Conservation (phyloP, 345 rosid genomes). For the Jatropha curcas region DNA sequence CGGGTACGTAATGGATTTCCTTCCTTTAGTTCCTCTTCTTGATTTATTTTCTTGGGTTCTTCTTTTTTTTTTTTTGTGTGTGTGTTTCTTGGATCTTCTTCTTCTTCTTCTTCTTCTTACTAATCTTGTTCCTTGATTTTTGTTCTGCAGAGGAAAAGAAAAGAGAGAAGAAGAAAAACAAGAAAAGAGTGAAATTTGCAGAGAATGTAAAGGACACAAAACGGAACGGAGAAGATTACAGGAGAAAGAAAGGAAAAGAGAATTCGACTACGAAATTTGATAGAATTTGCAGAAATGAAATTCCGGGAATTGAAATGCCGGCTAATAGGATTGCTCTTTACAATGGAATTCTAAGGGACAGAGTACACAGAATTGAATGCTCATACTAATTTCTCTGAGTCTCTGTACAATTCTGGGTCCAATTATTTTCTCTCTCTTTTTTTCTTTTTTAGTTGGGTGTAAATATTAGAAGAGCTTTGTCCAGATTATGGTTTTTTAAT, state of each 20-base stretch:
- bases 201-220: slow-evolving; percentile 67
- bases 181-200: slow-evolving; percentile 66
- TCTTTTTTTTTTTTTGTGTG: background rate
- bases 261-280: slow-evolving; percentile 20
- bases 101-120: background rate
- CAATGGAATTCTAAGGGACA: slow-evolving; percentile 64
- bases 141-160: slow-evolving; percentile 56
- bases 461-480: slow-evolving; percentile 7
- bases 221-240: slow-evolving; percentile 58
- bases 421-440: background rate
- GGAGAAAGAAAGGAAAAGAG: slow-evolving; percentile 34
- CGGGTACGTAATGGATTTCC: slow-evolving; percentile 42
- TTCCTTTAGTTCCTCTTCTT: background rate
- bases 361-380: slow-evolving; percentile 45
- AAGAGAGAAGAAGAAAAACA: slow-evolving; percentile 24
- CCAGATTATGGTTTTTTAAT: background rate
- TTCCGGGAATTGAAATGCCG: slow-evolving; percentile 29
- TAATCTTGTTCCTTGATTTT: slow-evolving; percentile 2
- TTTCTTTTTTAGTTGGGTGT: background rate
- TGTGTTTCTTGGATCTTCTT: background rate
- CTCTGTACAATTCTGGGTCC: background rate
- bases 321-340: slow-evolving; percentile 66
- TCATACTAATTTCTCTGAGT: slow-evolving; percentile 48
- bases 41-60: too few species aligned
- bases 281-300: slow-evolving; percentile 44